Percentiles rank a stretch among this genome's conserved stretches.
phyloP scores from a whole-genome alignment of 495 filamentous ascomycete species.

The Penicillium paradoxum region DNA sequence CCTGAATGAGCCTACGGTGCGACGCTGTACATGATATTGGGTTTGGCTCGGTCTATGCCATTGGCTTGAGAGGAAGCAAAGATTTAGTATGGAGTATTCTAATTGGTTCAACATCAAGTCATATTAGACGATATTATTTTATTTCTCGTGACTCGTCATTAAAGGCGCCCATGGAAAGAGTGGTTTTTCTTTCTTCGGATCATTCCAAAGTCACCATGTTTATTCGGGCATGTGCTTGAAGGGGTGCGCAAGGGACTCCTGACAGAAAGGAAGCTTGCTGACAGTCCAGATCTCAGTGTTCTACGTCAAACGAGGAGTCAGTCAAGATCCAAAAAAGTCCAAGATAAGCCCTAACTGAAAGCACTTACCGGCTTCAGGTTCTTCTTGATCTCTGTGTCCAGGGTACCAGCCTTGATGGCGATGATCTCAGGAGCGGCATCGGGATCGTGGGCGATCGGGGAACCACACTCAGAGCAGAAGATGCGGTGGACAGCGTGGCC shows the following conservation, averaged over 20 bases:
- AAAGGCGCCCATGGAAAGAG: neutral
- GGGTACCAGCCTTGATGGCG: conserved; percentile 61
- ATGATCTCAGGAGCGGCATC: conserved; percentile 64
- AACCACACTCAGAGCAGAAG: conserved; percentile 67
- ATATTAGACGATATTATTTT: conserved; percentile 5
- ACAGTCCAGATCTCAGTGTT: conserved; percentile 66
- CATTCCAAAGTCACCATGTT: neutral
- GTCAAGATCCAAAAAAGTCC: neutral
- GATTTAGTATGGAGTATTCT: neutral
- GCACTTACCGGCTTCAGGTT: conserved; percentile 56
- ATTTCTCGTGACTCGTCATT: conserved; percentile 9
- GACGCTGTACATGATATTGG: neutral
- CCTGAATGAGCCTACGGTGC: neutral
- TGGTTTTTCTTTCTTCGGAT: neutral
- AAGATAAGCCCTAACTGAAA: neutral
- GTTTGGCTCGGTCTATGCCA: neutral
- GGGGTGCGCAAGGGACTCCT: conserved; percentile 56
- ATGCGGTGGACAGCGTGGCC: conserved; percentile 58
- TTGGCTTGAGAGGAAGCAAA: neutral
- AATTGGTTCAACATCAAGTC: neutral
- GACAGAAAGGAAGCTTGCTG: conserved; percentile 64
- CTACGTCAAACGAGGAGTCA: conserved; percentile 23
- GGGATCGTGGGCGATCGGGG: conserved; percentile 64
- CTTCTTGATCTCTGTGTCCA: conserved; percentile 61
- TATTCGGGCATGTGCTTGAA: conserved; percentile 60